Evolutionary conservation across 1,284 basidiomycete species (phyloP).

Genomic region (Salmacisia buchloeana): DNA sequence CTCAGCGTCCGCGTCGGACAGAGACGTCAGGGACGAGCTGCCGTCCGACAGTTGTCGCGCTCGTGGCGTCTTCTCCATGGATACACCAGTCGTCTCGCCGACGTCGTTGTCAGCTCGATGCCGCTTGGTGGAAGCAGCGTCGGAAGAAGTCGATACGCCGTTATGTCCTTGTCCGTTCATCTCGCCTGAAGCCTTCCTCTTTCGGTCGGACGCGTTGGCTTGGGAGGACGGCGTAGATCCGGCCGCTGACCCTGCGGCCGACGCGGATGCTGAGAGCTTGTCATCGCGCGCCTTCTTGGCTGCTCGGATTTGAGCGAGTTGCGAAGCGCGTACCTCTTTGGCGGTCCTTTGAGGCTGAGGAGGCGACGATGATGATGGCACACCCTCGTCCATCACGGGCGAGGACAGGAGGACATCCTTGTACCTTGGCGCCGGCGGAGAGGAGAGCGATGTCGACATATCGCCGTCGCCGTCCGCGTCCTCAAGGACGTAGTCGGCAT

Average conservation of each 20-base stretch:
- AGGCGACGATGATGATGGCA: too few relatives aligned
- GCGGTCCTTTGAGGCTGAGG: not conserved
- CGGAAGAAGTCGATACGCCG: too few relatives aligned
- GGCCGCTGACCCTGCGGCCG: not conserved
- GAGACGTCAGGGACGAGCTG: not conserved
- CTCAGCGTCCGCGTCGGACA: constrained; percentile 2
- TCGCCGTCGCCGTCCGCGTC: too few relatives aligned
- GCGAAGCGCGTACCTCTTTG: not conserved
- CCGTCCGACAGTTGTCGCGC: too few relatives aligned
- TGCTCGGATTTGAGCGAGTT: constrained; percentile 3
- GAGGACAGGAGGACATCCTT: not conserved
- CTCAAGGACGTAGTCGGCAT: not conserved
- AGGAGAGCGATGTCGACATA: not conserved
- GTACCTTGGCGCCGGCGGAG: not conserved
- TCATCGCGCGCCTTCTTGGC: not conserved
- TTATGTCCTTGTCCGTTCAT: not conserved
- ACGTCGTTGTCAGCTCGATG: too few relatives aligned
- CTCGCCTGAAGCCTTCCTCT: constrained; percentile 4
- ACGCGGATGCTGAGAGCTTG: not conserved
- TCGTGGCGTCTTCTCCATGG: too few relatives aligned
- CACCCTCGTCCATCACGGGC: not conserved
- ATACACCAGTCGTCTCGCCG: too few relatives aligned
- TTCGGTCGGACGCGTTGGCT: not conserved
- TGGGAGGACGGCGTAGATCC: not conserved
- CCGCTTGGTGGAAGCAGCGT: too few relatives aligned